phyloP scores from a whole-genome alignment of 805 yeast genomes.

The Soucietia sequanensis region DNA sequence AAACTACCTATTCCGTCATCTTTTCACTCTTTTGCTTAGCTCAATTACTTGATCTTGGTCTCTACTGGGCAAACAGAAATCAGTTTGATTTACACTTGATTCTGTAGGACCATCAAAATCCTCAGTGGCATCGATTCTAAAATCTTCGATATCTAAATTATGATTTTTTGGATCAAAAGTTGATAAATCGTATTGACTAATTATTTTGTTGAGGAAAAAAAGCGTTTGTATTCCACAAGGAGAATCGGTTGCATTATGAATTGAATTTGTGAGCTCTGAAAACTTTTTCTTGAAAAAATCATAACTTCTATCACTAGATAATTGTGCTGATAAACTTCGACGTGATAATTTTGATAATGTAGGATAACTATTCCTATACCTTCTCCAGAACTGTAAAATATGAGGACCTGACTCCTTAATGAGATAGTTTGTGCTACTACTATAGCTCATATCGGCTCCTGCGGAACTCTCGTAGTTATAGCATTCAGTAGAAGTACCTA shows the following conservation, averaged over 20 bases:
- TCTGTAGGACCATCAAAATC: no score
- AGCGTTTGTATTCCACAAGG: conserved; percentile 12
- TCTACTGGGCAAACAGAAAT: background rate
- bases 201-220: conserved; percentile 15
- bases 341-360: conserved; percentile 13
- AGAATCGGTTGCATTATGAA: conserved; percentile 4
- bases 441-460: conserved; percentile 11
- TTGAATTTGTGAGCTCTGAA: conserved; percentile 10
- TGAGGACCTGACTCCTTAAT: conserved; percentile 14
- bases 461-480: conserved; percentile 23
- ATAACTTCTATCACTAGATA: conserved; percentile 12
- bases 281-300: conserved; percentile 4
- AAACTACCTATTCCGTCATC: no score
- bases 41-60: conserved; percentile 2
- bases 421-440: conserved; percentile 7
- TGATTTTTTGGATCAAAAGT: conserved; percentile 14
- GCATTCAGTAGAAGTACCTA: conserved; percentile 25
- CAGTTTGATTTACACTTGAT: background rate
- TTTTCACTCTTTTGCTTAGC: conserved; percentile 2
- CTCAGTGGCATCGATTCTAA: conserved; percentile 1
- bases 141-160: conserved; percentile 16
- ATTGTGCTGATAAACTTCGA: conserved; percentile 15
- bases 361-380: conserved; percentile 13
- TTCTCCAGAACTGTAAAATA: conserved; percentile 19
- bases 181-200: conserved; percentile 12